Percentiles rank a stretch among this genome's conserved stretches.
Evolutionary conservation across 345 rosid species (phyloP).

Genomic region (Hibiscus trionum): DNA sequence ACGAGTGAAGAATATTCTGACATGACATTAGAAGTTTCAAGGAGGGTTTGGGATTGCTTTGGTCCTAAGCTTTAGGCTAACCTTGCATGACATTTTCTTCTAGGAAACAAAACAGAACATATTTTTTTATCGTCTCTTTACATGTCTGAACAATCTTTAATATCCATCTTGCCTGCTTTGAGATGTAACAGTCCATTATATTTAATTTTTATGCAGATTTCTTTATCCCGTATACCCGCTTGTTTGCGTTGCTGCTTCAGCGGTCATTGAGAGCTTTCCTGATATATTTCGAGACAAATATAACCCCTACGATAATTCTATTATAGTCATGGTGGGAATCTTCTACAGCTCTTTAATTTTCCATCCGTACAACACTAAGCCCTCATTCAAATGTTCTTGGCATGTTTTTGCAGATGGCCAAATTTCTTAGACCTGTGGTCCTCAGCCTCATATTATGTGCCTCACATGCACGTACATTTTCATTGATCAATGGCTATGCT

Average conservation of each 20-base stretch:
- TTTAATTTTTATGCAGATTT: slow-evolving; percentile 45
- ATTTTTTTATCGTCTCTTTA: not conserved
- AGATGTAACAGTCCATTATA: not conserved
- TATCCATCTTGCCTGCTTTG: not conserved
- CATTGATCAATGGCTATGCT: slow-evolving; percentile 74
- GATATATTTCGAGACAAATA: slow-evolving; percentile 67
- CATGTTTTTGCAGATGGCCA: slow-evolving; percentile 55
- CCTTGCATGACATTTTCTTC: not conserved
- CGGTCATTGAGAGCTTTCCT: slow-evolving; percentile 94
- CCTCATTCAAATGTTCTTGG: not conserved
- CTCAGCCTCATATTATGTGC: slow-evolving; percentile 76
- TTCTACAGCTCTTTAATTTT: not conserved
- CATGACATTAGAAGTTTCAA: not conserved
- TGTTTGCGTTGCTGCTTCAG: slow-evolving; percentile 89
- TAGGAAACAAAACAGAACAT: not conserved
- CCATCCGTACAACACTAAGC: slow-evolving; percentile 1
- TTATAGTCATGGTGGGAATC: slow-evolving; percentile 47
- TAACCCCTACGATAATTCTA: slow-evolving; percentile 38
- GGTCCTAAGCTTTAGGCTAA: not conserved
- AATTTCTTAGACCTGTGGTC: slow-evolving; percentile 55
- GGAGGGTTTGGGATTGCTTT: not conserved
- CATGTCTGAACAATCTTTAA: not conserved
- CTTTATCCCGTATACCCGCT: slow-evolving; percentile 94
- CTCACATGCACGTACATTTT: slow-evolving; percentile 84
- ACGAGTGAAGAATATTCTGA: not conserved